Evolutionary conservation across 78 protist species (phyloP).

Genomic region (slime mould (Dictyostelium discoideum)): DNA sequence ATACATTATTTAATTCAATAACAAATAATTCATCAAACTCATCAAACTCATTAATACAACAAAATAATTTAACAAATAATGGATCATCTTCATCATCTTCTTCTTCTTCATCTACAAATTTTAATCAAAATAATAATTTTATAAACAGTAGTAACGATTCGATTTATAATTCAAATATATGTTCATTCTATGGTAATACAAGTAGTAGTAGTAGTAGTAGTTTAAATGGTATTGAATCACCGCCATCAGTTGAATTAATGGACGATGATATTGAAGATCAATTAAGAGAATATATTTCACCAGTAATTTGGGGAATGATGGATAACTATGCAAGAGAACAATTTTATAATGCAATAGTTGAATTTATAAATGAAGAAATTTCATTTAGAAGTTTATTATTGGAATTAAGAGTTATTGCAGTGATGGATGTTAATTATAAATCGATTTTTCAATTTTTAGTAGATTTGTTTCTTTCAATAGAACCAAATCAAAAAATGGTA

Average conservation of each 20-base stretch:
- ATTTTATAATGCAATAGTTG: constrained; percentile 27
- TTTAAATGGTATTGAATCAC: constrained; percentile 44
- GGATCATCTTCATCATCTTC: neutral
- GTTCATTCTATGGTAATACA: neutral
- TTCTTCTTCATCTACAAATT: constrained; percentile 2
- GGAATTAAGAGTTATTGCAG: constrained; percentile 46
- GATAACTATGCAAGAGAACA: constrained; percentile 44
- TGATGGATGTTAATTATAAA: constrained; percentile 47
- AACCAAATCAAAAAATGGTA: constrained; percentile 66
- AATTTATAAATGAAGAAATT: constrained; percentile 48
- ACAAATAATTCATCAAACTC: neutral
- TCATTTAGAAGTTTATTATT: constrained; percentile 37
- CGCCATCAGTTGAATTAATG: constrained; percentile 39
- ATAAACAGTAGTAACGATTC: constrained; percentile 2
- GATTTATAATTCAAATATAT: neutral
- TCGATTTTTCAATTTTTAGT: constrained; percentile 55
- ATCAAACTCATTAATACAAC: neutral
- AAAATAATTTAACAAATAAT: neutral
- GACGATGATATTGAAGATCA: constrained; percentile 77
- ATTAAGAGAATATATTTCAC: constrained; percentile 59
- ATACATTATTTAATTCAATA: neutral
- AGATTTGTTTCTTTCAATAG: constrained; percentile 55
- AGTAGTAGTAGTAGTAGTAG: neutral
- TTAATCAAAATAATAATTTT: constrained; percentile 3
- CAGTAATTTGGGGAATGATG: constrained; percentile 23